Conservation (phyloP, 805 yeast species). For the Saturnispora galanensis region DNA sequence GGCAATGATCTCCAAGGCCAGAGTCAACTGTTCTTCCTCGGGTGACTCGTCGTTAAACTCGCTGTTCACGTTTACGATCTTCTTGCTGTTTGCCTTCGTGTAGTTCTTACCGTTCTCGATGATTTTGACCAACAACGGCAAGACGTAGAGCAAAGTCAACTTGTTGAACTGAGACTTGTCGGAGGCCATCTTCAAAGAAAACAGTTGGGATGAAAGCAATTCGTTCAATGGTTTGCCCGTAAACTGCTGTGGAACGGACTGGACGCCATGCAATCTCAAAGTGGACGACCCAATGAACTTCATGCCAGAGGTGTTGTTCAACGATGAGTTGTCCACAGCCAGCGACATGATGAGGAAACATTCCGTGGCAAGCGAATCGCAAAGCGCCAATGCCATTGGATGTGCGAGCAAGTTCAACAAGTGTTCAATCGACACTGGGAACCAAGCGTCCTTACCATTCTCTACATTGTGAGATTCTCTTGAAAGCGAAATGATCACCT, state of each 20-base stretch:
- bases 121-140: constrained; percentile 66
- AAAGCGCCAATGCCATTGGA: constrained; percentile 19
- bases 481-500: constrained; percentile 46
- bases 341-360: constrained; percentile 48
- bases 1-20: constrained; percentile 67
- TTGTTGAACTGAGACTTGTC: constrained; percentile 66
- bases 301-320: constrained; percentile 39
- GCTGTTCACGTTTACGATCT: constrained; percentile 38
- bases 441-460: constrained; percentile 65
- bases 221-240: constrained; percentile 43
- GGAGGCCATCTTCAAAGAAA: constrained; percentile 62
- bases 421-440: constrained; percentile 47
- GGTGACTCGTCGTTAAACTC: constrained; percentile 75
- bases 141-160: constrained; percentile 56
- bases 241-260: constrained; percentile 36
- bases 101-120: constrained; percentile 54
- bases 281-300: constrained; percentile 60
- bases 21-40: constrained; percentile 77
- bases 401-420: constrained; percentile 38
- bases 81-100: constrained; percentile 43
- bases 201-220: constrained; percentile 56
- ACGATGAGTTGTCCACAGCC: constrained; percentile 30
- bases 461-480: constrained; percentile 40
- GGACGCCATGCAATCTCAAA: constrained; percentile 44
- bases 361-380: constrained; percentile 34